Evolutionary conservation across 2,329 filamentous ascomycete species (phyloP), one percentile per base, ranked within the genome.

Genomic region (Hypoxylon sp.): DNA sequence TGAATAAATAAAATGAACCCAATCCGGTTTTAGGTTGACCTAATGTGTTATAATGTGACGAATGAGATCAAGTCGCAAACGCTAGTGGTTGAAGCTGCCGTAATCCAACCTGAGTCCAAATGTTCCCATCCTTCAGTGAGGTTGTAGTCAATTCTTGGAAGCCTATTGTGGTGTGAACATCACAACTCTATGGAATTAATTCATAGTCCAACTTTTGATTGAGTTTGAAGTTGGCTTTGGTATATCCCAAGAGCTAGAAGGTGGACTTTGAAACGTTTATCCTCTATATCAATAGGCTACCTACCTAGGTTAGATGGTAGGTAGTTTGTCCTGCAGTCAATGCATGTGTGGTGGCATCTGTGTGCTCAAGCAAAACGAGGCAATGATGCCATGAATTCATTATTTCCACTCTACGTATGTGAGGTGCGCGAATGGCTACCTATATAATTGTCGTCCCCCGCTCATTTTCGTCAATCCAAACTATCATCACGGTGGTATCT

Each of bases 1-100:
- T 63, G 17, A 64, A 70, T 61, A 52, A 70, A 61, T 67, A 51
- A 66, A 60, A 50, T 53, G 51, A 61, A 59, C 3, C n/a, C 13
- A 53, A 65, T 47, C 19, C 11, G 31, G 24, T 8, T 5, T 58
- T 3, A 2, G n/a, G 19, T 22, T 52, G 14, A n/a, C n/a, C 11
- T 50, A 9, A 17, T 24, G 2, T 39, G 26, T 5, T 17, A 9
- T 44, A 1, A 17, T 54, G 35, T 52, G 48, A 22, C 48, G 31
- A 52, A 6, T 2, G 19, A 44, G 11, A 22, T 8, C 2, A 10
- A 17, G 8, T 44, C 9, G 39, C 17, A 10, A 31, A 31, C 29
- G 29, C 6, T 5, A 9, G 29, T 9, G 26, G 4, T 26, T 26
- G 26, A 26, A 26, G 26, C 5, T 26, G 26, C 26, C 3, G 26